A percentile compares a stretch with the other conserved stretches of the same genome.
Conservation (phyloP, 1,139 yeast species). For the Pichia sp. region DNA sequence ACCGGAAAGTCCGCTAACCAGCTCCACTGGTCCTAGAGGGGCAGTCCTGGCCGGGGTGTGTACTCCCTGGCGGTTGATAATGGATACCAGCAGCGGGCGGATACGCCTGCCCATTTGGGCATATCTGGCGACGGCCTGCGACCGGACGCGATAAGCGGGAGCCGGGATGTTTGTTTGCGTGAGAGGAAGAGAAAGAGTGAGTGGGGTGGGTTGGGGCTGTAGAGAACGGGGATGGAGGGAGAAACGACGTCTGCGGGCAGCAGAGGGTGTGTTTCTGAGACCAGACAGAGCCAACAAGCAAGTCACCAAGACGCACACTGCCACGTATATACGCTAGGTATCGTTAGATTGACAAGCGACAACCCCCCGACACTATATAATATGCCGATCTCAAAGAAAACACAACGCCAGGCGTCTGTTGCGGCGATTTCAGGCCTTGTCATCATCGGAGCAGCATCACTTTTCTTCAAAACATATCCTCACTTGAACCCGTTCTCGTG, state of each 20-base stretch:
- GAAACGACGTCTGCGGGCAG: too few species aligned
- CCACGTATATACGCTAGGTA: too few species aligned
- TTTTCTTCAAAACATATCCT: slow-evolving; percentile 50
- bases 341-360: too few species aligned
- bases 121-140: background rate
- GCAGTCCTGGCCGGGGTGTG: too few species aligned
- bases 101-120: slow-evolving; percentile 5
- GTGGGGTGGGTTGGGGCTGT: background rate
- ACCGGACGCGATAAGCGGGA: slow-evolving; percentile 2
- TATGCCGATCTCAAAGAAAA: slow-evolving; percentile 19
- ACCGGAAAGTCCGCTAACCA: too few species aligned
- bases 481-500: slow-evolving; percentile 36
- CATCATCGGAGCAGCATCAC: slow-evolving; percentile 42
- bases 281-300: too few species aligned
- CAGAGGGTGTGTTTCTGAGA: background rate
- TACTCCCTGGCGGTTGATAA: too few species aligned
- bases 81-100: too few species aligned
- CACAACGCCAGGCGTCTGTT: slow-evolving; percentile 27
- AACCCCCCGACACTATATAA: background rate
- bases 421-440: slow-evolving; percentile 40
- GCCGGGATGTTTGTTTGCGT: background rate
- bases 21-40: too few species aligned
- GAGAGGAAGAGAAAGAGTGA: background rate
- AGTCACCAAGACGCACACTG: too few species aligned
- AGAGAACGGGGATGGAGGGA: too few species aligned